phyloP scores from a whole-genome alignment of 495 filamentous ascomycete species.

The Penicillium arizonense region DNA sequence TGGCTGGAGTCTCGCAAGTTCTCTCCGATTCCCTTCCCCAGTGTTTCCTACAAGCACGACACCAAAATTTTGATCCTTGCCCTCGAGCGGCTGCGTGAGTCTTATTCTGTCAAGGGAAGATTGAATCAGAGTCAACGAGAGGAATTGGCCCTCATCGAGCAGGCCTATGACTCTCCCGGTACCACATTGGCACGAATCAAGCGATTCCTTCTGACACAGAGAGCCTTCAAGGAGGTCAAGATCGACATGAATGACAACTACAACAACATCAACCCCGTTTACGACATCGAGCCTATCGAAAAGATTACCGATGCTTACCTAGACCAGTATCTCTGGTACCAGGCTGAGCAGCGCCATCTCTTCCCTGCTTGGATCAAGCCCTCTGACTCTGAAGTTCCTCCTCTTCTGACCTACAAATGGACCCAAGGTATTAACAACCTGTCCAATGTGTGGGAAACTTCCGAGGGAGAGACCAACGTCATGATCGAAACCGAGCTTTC shows the following conservation, averaged over 20 bases:
- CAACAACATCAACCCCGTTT: constrained; percentile 97
- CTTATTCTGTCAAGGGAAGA: constrained; percentile 96
- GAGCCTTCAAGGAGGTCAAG: constrained; percentile 98
- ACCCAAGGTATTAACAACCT: constrained; percentile 99
- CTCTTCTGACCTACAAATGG: constrained; percentile 97
- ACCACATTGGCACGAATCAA: constrained; percentile 97
- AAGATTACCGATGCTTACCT: constrained; percentile 99
- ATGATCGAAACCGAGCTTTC: constrained; percentile 98
- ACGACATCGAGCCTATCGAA: constrained; percentile 98
- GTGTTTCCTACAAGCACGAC: constrained; percentile 99
- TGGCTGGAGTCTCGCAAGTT: constrained; percentile 99
- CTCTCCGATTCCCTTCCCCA: constrained; percentile 97
- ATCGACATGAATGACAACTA: constrained; percentile 99
- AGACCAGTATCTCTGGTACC: constrained; percentile 99
- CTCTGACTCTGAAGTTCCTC: constrained; percentile 98
- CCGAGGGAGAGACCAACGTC: constrained; percentile 96
- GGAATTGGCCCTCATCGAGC: constrained; percentile 95
- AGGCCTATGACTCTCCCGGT: constrained; percentile 97
- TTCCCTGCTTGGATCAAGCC: constrained; percentile 99
- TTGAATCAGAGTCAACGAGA: constrained; percentile 98
- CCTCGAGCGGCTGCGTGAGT: constrained; percentile 88
- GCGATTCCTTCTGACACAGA: constrained; percentile 92
- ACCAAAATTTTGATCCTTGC: constrained; percentile 98
- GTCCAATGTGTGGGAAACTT: constrained; percentile 93
- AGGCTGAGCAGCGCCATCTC: constrained; percentile 95